Conservation (phyloP, 768 basidiomycete species). For the Pholiota microspora region DNA sequence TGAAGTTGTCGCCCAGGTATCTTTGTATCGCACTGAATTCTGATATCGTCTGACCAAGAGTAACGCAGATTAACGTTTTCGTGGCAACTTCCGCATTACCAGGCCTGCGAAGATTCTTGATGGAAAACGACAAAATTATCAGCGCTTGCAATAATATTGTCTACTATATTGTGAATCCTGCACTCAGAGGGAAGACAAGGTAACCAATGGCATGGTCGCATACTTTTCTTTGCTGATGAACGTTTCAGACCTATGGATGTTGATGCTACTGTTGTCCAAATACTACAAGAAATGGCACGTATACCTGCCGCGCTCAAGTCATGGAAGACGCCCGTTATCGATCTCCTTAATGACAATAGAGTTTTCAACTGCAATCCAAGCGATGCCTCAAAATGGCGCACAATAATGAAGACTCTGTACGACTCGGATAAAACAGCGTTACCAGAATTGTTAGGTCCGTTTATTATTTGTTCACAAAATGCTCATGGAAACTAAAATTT, state of each 20-base stretch:
- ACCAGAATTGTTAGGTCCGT: conserved; percentile 73
- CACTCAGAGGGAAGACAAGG: conserved; percentile 76
- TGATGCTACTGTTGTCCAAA: conserved; percentile 60
- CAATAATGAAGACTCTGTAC: conserved; percentile 76
- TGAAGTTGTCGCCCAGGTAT: conserved; percentile 50
- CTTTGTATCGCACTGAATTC: conserved; percentile 4
- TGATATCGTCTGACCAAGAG: conserved; percentile 7
- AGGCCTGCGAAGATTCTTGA: conserved; percentile 71
- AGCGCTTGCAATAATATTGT: conserved; percentile 81
- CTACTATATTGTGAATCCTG: conserved; percentile 80
- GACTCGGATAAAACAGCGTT: conserved; percentile 87
- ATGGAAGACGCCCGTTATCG: conserved; percentile 79
- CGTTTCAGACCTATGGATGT: conserved; percentile 69
- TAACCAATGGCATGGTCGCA: no score
- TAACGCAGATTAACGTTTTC: conserved; percentile 65
- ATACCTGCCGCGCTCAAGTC: conserved; percentile 77
- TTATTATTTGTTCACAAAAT: conserved; percentile 22
- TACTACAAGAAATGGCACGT: conserved; percentile 76
- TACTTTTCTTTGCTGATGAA: background rate
- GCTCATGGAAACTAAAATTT: conserved; percentile 20
- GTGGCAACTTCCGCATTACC: conserved; percentile 70
- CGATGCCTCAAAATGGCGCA: conserved; percentile 65
- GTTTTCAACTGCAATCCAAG: conserved; percentile 76
- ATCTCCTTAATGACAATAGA: conserved; percentile 81
- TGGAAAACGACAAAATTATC: conserved; percentile 81